A percentile compares a stretch with the other conserved stretches of the same genome.
Evolutionary conservation across 1,284 basidiomycete genomes (phyloP).

Genomic region (Irpex sp.): DNA sequence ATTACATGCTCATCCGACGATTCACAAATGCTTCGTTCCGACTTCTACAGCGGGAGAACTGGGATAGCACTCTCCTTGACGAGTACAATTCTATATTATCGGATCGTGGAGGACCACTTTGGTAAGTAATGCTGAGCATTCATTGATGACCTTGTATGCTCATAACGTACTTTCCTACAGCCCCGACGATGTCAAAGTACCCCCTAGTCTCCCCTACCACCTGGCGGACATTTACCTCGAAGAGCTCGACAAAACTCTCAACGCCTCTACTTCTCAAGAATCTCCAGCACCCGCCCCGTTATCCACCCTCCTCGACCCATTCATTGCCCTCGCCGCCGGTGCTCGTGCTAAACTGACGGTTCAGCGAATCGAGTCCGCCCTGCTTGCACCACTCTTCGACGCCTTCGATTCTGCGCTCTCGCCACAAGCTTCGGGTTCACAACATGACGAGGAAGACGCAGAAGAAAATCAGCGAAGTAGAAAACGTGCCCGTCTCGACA

Average conservation of each 20-base stretch:
- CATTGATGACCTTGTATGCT: no score
- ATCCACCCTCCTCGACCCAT: constrained; percentile 57
- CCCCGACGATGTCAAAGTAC: constrained; percentile 70
- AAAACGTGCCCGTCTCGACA: constrained; percentile 38
- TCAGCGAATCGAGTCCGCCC: constrained; percentile 60
- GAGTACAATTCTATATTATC: constrained; percentile 71
- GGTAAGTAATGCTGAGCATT: constrained; percentile 40
- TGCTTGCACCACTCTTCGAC: constrained; percentile 50
- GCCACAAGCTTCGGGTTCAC: constrained; percentile 7
- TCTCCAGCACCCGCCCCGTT: constrained; percentile 49
- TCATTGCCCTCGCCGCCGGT: constrained; percentile 65
- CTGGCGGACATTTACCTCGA: constrained; percentile 88
- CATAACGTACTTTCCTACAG: constrained; percentile 35
- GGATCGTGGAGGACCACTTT: constrained; percentile 68
- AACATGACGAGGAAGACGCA: constrained; percentile 26
- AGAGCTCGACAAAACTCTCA: constrained; percentile 81
- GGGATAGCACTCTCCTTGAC: constrained; percentile 55
- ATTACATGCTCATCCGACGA: constrained; percentile 89
- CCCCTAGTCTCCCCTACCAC: constrained; percentile 81
- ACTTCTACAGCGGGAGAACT: constrained; percentile 68
- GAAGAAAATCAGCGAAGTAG: constrained; percentile 30
- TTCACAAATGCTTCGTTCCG: constrained; percentile 86
- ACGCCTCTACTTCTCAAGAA: constrained; percentile 15
- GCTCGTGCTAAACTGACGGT: constrained; percentile 62
- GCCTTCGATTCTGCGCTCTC: constrained; percentile 47